Percentiles rank a stretch among this genome's conserved stretches.
Conservation (phyloP, 768 basidiomycete genomes). For the Terana coerulea region DNA sequence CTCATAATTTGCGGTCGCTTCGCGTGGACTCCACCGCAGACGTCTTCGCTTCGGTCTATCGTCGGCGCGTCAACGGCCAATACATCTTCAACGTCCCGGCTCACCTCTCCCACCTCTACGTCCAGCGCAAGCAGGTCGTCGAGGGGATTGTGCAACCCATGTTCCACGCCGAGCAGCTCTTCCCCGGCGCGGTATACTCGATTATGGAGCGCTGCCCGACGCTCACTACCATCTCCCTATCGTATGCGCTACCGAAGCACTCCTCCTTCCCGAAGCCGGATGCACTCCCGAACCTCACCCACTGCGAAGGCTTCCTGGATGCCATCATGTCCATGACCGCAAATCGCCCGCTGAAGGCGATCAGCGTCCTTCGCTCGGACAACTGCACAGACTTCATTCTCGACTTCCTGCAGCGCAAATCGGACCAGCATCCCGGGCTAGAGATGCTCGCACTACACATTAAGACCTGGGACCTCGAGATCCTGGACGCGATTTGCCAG, state of each 20-base stretch:
- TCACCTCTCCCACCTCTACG: constrained; percentile 21
- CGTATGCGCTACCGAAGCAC: constrained; percentile 13
- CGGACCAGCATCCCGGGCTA: constrained; percentile 25
- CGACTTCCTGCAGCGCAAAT: constrained; percentile 15
- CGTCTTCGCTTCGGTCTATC: constrained; percentile 28
- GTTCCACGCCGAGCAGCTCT: constrained; percentile 16
- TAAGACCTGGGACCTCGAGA: constrained; percentile 42
- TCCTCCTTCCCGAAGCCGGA: constrained; percentile 10
- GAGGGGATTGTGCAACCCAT: constrained; percentile 7
- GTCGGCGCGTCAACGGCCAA: constrained; percentile 6
- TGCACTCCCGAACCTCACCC: constrained; percentile 10
- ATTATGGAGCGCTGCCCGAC: constrained; percentile 17
- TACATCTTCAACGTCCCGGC: constrained; percentile 16
- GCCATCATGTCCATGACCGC: constrained; percentile 9
- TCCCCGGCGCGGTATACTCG: constrained; percentile 19
- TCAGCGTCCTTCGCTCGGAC: constrained; percentile 19
- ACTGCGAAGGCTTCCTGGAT: constrained; percentile 13
- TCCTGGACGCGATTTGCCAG: constrained; percentile 38
- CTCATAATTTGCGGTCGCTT: constrained; percentile 34
- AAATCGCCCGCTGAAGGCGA: constrained; percentile 16
- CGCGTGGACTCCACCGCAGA: constrained; percentile 41
- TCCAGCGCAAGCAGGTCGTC: constrained; percentile 17
- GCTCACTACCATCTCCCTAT: constrained; percentile 14
- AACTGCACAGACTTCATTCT: constrained; percentile 17
- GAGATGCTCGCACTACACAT: constrained; percentile 32